Evolutionary conservation across 1,139 yeast species (phyloP).

Genomic region (Debaryomyces fabryi): DNA sequence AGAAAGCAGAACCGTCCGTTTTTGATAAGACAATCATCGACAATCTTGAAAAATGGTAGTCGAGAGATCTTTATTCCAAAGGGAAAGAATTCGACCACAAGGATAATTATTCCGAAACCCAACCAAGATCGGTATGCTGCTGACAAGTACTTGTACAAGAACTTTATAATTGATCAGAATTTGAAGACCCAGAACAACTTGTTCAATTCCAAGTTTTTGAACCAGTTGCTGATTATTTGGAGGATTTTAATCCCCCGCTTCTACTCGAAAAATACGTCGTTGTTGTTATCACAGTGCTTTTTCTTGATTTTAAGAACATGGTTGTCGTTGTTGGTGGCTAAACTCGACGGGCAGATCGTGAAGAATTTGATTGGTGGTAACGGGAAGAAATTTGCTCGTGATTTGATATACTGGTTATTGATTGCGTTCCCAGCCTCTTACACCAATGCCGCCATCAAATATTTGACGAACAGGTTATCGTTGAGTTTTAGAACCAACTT

Average conservation of each 20-base stretch:
- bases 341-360: conserved; percentile 89
- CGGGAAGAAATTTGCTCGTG: conserved; percentile 73
- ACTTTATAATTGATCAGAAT: conserved; percentile 45
- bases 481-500: conserved; percentile 84
- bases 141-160: conserved; percentile 64
- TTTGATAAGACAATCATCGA: conserved; percentile 46
- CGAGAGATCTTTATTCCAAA: conserved; percentile 59
- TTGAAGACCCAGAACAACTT: conserved; percentile 38
- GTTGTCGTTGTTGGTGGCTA: conserved; percentile 83
- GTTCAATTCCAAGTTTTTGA: conserved; percentile 68
- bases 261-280: conserved; percentile 65
- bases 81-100: conserved; percentile 41
- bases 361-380: conserved; percentile 85
- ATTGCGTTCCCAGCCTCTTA: conserved; percentile 94
- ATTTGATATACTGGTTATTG: conserved; percentile 81
- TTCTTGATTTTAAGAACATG: conserved; percentile 83
- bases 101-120: conserved; percentile 62
- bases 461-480: conserved; percentile 74
- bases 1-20: conserved; percentile 37
- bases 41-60: conserved; percentile 54
- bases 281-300: conserved; percentile 71
- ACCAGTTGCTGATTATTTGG: conserved; percentile 79
- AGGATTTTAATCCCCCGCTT: conserved; percentile 77
- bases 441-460: conserved; percentile 88
- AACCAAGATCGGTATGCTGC: conserved; percentile 66